Conservation (phyloP, 345 rosid species). For the Aquilaria sinensis region DNA sequence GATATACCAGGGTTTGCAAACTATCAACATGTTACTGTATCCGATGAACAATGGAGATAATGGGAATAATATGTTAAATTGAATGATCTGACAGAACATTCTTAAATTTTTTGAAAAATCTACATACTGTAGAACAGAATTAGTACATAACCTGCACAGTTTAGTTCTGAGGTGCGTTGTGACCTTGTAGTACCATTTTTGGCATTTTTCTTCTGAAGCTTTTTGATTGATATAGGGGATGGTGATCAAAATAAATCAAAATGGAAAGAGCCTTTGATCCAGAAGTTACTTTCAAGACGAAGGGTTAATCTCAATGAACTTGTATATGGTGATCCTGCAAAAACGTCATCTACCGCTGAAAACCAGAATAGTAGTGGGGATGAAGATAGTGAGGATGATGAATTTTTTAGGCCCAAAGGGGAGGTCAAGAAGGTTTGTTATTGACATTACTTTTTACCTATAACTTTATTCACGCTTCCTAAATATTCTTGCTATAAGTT, state of each 20-base stretch:
- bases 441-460: slow-evolving; percentile 5
- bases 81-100: no score
- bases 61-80: no score
- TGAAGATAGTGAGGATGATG: slow-evolving; percentile 62
- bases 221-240: slow-evolving; percentile 26
- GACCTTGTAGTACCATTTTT: neutral
- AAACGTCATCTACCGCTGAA: slow-evolving; percentile 27
- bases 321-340: slow-evolving; percentile 61
- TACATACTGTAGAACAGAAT: no score
- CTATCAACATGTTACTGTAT: no score
- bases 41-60: no score
- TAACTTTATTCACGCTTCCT: no score
- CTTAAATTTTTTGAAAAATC: no score
- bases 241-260: slow-evolving; percentile 68
- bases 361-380: slow-evolving; percentile 38
- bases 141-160: neutral
- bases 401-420: slow-evolving; percentile 84
- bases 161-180: neutral
- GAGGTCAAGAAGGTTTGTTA: slow-evolving; percentile 57
- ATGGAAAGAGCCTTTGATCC: slow-evolving; percentile 73
- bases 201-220: slow-evolving; percentile 11
- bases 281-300: slow-evolving; percentile 46
- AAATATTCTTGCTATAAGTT: neutral
- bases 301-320: slow-evolving; percentile 65
- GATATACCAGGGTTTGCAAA: no score